Conservation (phyloP, 1,139 yeast genomes). For the Geotrichum klebahnii region DNA sequence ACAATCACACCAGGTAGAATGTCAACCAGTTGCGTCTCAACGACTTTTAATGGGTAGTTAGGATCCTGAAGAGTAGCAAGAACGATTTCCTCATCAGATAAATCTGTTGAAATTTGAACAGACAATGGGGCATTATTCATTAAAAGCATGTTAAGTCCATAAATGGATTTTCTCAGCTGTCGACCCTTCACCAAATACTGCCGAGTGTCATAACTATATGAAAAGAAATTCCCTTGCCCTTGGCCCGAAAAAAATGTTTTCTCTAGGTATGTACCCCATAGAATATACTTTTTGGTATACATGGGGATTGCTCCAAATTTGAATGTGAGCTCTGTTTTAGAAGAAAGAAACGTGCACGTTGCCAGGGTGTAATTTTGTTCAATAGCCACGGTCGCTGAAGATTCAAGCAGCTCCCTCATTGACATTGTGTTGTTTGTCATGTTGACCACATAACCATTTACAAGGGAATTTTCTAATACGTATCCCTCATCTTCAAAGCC, state of each 20-base stretch:
- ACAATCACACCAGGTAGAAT: slow-evolving; percentile 10
- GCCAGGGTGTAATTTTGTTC: neutral
- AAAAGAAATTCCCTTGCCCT: slow-evolving; percentile 5
- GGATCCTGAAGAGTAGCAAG: slow-evolving; percentile 4
- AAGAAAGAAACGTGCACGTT: neutral
- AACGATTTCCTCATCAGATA: slow-evolving; percentile 7
- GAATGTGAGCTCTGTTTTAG: slow-evolving; percentile 4
- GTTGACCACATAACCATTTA: neutral
- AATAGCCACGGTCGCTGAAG: neutral
- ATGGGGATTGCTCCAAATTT: slow-evolving; percentile 4
- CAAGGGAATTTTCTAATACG: neutral
- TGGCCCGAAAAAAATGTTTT: neutral
- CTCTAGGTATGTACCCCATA: slow-evolving; percentile 1
- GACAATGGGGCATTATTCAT: neutral
- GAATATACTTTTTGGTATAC: slow-evolving; percentile 6
- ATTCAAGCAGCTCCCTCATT: neutral
- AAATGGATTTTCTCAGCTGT: neutral
- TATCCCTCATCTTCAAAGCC: neutral
- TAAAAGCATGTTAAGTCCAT: neutral
- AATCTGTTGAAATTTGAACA: neutral
- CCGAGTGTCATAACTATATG: slow-evolving; percentile 10
- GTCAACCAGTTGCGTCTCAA: slow-evolving; percentile 2
- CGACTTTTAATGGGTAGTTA: neutral
- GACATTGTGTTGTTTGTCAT: slow-evolving; percentile 1
- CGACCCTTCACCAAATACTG: neutral